Evolutionary conservation across 176 grass and related monocot species (phyloP), one percentile per base, ranked within the genome.

Genomic region (Miscanthus lutarioriparius): DNA sequence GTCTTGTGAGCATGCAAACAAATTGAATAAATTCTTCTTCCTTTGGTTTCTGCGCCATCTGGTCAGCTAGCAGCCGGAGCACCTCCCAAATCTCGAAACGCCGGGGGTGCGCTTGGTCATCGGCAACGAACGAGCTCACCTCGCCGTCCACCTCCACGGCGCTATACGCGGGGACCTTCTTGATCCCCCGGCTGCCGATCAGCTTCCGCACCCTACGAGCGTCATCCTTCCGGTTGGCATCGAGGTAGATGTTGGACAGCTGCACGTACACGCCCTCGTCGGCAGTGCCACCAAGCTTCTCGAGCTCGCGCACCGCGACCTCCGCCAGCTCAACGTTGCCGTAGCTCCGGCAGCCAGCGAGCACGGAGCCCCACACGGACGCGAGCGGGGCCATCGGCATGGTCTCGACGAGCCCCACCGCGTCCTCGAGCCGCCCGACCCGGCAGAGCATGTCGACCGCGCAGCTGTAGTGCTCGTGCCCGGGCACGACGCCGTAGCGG

Each of bases 361-460:
- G 79, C 35, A 97, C 70, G 2, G 95, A 92, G 0, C 95, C 88
- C 95, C 95, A 97, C 11, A 97, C 95, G 0, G 92, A 88, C 1
- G 74, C 78, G 20, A 86, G 83, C 10, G 92, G 90, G 26, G 56
- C 41, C 92, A 94, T 94, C 0, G 95, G 95, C 95, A 97, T 97
- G 4, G 43, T 87, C 58, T 43, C 43, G 53, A 94, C 86, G 6
- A 94, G 82, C 44, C 51, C 86, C 4, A 94, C 69, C 0, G 90
- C 92, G 12, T 92, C 90, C 28, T 86, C 64, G 9, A 97, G 77
- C 41, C 90, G 84, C 25, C 88, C 95, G 1, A 94, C 90, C 0
- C 95, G 83, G 84, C 90, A 94, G 22, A 97, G 92, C 95, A 97
- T 94, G 81, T 97, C 92, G 1, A 97, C 90, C 4, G 88, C 80